Evolutionary conservation across 2,329 filamentous ascomycete species (phyloP).

Genomic region (Colletotrichum sp.): DNA sequence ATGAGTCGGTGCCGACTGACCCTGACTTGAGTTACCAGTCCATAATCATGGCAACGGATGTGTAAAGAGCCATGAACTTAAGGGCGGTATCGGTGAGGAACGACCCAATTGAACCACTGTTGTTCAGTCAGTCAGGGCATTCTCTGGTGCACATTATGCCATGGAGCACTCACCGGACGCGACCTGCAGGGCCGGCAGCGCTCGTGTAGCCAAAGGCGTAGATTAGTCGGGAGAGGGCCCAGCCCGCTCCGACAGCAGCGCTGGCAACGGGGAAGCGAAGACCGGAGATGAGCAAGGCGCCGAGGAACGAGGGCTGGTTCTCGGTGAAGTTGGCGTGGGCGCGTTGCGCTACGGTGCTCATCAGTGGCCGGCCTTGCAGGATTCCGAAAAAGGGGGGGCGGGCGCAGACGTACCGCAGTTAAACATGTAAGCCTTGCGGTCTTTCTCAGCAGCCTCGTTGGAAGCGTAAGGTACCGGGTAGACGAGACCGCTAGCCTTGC

Average conservation of each 20-base stretch:
- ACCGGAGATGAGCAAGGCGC: slow-evolving; percentile 59
- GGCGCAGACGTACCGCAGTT: slow-evolving; percentile 59
- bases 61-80: slow-evolving; percentile 49
- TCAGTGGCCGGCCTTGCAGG: not conserved
- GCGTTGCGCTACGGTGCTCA: slow-evolving; percentile 52
- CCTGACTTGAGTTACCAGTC: slow-evolving; percentile 26
- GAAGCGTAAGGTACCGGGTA: slow-evolving; percentile 65
- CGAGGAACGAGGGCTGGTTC: slow-evolving; percentile 60
- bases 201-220: slow-evolving; percentile 62
- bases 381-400: not conserved
- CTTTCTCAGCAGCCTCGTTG: slow-evolving; percentile 57
- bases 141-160: not conserved
- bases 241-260: slow-evolving; percentile 54
- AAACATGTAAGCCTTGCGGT: slow-evolving; percentile 60
- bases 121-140: not conserved
- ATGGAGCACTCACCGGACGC: slow-evolving; percentile 37
- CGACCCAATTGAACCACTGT: slow-evolving; percentile 40
- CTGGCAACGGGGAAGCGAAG: slow-evolving; percentile 56
- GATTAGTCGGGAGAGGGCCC: slow-evolving; percentile 55
- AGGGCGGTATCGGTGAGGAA: slow-evolving; percentile 41
- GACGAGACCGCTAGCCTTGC: slow-evolving; percentile 56
- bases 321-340: slow-evolving; percentile 69
- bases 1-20: not conserved
- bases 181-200: slow-evolving; percentile 50
- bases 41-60: slow-evolving; percentile 41